These are phyloP conservation scores for Steccherinum ochraceum DNA, from an alignment of 768 basidiomycete genomes.

Conservation along the genomic window DNA sequence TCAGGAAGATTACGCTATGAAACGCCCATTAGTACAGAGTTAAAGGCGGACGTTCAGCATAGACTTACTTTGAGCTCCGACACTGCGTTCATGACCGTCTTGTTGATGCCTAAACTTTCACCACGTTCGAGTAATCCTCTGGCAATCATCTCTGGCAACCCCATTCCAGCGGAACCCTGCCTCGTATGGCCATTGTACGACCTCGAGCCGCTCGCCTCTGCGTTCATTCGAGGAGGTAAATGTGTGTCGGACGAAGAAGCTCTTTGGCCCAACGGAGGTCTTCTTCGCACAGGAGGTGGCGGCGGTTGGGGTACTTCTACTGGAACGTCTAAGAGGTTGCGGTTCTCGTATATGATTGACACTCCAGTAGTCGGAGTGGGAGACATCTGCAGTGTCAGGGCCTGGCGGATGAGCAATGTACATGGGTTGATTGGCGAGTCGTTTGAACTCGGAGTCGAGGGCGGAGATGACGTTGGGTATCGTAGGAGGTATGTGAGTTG, in stretches of 20 bases:
- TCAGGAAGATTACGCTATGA: slow-evolving; percentile 81
- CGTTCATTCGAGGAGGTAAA: slow-evolving; percentile 4
- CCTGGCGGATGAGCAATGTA: slow-evolving; percentile 76
- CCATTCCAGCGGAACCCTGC: slow-evolving; percentile 30
- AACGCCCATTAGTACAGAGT: slow-evolving; percentile 10
- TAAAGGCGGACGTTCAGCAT: not conserved
- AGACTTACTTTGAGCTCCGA: slow-evolving; percentile 67
- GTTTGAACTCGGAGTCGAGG: not conserved
- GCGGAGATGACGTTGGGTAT: slow-evolving; percentile 68
- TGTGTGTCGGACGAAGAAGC: slow-evolving; percentile 12
- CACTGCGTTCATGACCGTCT: slow-evolving; percentile 74
- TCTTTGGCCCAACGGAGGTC: slow-evolving; percentile 26
- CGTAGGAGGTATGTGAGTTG: slow-evolving; percentile 82
- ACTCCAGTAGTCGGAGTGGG: slow-evolving; percentile 71
- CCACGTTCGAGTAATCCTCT: slow-evolving; percentile 68
- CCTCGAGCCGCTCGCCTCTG: not conserved
- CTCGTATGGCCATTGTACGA: slow-evolving; percentile 10
- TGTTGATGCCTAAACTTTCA: slow-evolving; percentile 80
- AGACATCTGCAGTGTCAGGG: slow-evolving; percentile 67
- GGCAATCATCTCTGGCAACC: slow-evolving; percentile 65
- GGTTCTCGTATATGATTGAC: slow-evolving; percentile 78
- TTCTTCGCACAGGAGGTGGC: slow-evolving; percentile 31
- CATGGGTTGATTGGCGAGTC: slow-evolving; percentile 43
- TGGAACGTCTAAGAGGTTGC: slow-evolving; percentile 67
- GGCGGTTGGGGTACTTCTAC: slow-evolving; percentile 52